Evolutionary conservation across 352 stramenopile species (phyloP).

Genomic region (Globisporangium sylvaticum): DNA sequence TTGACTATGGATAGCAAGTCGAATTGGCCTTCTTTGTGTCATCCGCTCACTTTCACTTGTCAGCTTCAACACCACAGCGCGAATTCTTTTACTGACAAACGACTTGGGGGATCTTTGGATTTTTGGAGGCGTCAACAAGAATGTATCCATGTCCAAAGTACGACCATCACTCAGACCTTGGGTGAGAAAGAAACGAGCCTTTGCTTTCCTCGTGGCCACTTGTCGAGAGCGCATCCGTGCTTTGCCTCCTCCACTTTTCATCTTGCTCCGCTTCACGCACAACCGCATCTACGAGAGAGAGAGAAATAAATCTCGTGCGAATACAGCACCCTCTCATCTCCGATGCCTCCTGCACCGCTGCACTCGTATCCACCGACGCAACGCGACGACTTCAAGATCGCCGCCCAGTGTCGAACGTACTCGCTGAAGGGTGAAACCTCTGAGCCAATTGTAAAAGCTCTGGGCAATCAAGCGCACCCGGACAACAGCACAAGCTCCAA

Average conservation of each 20-base stretch:
- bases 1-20: no score
- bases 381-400: background rate
- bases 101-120: background rate
- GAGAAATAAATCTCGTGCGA: background rate
- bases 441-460: background rate
- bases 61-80: background rate
- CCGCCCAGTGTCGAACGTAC: background rate
- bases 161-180: background rate
- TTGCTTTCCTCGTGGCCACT: no score
- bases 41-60: background rate
- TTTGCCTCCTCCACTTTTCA: no score
- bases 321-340: background rate
- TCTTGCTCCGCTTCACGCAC: background rate
- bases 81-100: background rate
- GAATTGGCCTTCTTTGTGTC: background rate
- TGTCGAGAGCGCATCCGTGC: no score
- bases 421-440: background rate
- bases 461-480: background rate
- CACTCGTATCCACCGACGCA: background rate
- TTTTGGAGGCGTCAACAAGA: background rate
- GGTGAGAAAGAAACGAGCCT: background rate
- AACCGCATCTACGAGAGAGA: background rate
- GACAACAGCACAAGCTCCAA: background rate
- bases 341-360: background rate
- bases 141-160: background rate